phyloP scores from a whole-genome alignment of 176 grass and related monocot species.

The bread wheat (Triticum aestivum) region DNA sequence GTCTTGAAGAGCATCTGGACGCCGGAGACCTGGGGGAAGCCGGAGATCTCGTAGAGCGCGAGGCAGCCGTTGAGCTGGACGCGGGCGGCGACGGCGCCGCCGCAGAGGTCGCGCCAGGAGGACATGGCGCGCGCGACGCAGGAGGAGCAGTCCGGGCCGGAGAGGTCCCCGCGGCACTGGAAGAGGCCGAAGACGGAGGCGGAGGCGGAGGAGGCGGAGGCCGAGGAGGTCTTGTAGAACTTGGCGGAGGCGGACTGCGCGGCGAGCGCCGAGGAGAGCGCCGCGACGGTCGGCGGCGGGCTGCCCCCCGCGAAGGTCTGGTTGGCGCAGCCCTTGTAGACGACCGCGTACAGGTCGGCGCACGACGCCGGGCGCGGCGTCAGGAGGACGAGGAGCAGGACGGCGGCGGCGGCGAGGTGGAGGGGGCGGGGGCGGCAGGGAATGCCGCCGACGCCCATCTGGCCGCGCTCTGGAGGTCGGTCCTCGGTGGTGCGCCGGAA shows the following conservation, averaged over 20 bases:
- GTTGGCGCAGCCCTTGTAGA: slow-evolving; percentile 99
- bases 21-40: slow-evolving; percentile 92
- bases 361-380: not conserved
- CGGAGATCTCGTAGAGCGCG: slow-evolving; percentile 73
- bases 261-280: slow-evolving; percentile 52
- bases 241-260: slow-evolving; percentile 59
- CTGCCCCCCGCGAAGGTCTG: slow-evolving; percentile 53
- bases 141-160: slow-evolving; percentile 63
- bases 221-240: slow-evolving; percentile 83
- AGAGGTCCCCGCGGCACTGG: slow-evolving; percentile 92
- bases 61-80: slow-evolving; percentile 91
- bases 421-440: slow-evolving; percentile 22
- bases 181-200: slow-evolving; percentile 75
- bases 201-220: slow-evolving; percentile 25
- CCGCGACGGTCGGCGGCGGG: slow-evolving; percentile 33
- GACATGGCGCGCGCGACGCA: slow-evolving; percentile 67
- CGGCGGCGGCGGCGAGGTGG: not conserved
- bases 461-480: not conserved
- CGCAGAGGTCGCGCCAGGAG: slow-evolving; percentile 69
- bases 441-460: slow-evolving; percentile 47
- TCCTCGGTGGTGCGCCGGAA: not conserved
- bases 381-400: not conserved
- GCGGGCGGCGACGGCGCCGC: slow-evolving; percentile 63
- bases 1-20: slow-evolving; percentile 92
- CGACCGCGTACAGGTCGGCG: slow-evolving; percentile 68